Evolutionary conservation across 2,329 filamentous ascomycete genomes (phyloP).

Genomic region (Helotiales sp.): DNA sequence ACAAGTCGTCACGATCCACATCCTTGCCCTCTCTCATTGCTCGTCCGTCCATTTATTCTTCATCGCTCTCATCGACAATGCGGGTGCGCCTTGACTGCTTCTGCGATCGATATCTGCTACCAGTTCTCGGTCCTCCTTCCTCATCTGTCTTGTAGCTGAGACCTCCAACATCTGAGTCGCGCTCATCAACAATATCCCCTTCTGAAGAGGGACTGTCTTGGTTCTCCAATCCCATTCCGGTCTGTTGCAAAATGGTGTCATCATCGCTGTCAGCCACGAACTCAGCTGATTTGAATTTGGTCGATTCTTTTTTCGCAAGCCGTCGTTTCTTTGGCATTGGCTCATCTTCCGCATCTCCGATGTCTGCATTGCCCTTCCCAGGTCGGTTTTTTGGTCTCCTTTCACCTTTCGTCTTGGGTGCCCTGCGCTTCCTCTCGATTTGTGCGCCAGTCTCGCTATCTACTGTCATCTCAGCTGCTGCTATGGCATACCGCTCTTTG

Average conservation of each 20-base stretch:
- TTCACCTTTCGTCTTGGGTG: constrained; percentile 48
- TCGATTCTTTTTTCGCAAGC: constrained; percentile 40
- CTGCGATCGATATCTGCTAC: neutral
- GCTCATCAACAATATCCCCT: neutral
- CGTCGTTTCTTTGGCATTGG: constrained; percentile 44
- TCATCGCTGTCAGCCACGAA: constrained; percentile 44
- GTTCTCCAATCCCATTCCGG: neutral
- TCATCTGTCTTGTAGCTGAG: neutral
- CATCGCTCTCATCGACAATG: neutral
- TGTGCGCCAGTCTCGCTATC: constrained; percentile 83
- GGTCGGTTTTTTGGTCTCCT: constrained; percentile 40
- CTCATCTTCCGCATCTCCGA: constrained; percentile 40
- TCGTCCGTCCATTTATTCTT: neutral
- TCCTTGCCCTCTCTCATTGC: neutral
- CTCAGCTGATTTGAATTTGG: constrained; percentile 44
- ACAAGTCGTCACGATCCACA: neutral
- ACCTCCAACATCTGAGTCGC: neutral
- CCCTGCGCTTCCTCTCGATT: constrained; percentile 76
- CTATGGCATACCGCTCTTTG: no score
- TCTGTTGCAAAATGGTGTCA: constrained; percentile 30
- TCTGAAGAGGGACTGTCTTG: neutral
- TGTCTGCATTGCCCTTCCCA: constrained; percentile 37
- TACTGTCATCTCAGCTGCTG: constrained; percentile 79
- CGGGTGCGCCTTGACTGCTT: neutral
- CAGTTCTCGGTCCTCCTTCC: neutral